Percentiles rank a stretch among this genome's conserved stretches.
These are phyloP conservation scores for Microsporum ferrugineum DNA, from an alignment of 2,329 filamentous ascomycete genomes.

Conservation along the genomic window DNA sequence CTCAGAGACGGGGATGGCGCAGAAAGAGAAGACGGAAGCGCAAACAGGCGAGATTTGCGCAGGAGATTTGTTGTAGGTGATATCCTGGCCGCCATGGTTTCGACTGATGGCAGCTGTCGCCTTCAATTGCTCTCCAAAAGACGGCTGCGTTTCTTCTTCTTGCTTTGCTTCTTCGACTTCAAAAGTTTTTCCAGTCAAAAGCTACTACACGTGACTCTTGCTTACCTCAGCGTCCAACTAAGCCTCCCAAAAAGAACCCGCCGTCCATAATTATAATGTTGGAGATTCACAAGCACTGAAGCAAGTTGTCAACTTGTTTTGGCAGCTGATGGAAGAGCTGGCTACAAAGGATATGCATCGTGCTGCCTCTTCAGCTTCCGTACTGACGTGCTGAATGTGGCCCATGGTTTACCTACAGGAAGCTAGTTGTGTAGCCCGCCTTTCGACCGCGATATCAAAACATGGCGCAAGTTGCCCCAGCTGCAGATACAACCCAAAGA, in stretches of 20 bases:
- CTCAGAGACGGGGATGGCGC: constrained; percentile 44
- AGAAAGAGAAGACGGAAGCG: constrained; percentile 65
- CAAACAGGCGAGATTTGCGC: constrained; percentile 79
- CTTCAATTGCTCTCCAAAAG: neutral
- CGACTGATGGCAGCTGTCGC: neutral
- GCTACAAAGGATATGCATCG: neutral
- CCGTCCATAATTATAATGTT: neutral
- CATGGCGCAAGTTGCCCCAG: constrained; percentile 38
- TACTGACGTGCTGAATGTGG: neutral
- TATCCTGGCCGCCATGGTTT: constrained; percentile 27
- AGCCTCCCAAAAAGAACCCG: no score
- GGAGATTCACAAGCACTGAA: neutral
- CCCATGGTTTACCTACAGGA: neutral
- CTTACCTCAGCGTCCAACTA: neutral
- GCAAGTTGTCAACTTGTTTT: neutral
- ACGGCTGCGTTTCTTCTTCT: neutral
- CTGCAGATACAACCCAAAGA: constrained; percentile 42
- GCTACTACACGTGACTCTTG: neutral
- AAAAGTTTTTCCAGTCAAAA: neutral
- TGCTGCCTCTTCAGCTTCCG: neutral
- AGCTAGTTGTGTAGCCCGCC: neutral
- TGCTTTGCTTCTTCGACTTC: neutral
- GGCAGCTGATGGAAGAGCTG: neutral
- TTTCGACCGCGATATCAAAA: constrained; percentile 12
- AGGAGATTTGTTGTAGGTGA: constrained; percentile 59